These are phyloP conservation scores for Fusarium sp. DNA, from an alignment of 2,329 filamentous ascomycete genomes.

Conservation along the genomic window DNA sequence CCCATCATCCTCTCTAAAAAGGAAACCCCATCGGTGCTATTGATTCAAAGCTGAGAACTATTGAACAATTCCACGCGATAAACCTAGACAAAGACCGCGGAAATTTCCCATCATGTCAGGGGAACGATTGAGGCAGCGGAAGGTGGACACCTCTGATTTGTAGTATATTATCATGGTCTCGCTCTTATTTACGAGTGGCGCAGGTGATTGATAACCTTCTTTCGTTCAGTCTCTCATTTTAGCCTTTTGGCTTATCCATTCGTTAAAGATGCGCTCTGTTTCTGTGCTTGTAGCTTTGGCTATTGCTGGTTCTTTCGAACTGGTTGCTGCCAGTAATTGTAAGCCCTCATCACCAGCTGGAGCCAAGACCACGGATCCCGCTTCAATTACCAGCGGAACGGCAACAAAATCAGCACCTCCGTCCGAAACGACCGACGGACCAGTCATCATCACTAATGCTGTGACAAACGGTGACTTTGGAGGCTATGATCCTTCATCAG, in stretches of 20 bases:
- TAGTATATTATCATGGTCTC: slow-evolving; percentile 14
- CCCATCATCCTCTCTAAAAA: neutral
- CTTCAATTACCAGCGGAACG: neutral
- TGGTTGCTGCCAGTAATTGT: slow-evolving; percentile 20
- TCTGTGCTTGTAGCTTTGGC: slow-evolving; percentile 23
- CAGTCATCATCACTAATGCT: slow-evolving; percentile 21
- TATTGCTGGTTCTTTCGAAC: neutral
- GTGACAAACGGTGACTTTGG: slow-evolving; percentile 39
- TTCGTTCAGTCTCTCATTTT: neutral
- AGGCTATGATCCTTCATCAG: slow-evolving; percentile 31
- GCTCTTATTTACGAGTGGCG: neutral
- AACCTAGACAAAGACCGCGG: neutral
- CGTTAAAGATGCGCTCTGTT: slow-evolving; percentile 34
- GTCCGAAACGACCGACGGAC: slow-evolving; percentile 16
- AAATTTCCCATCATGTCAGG: slow-evolving; percentile 12
- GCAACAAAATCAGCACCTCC: neutral
- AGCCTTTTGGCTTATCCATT: slow-evolving; percentile 13
- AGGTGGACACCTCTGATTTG: neutral
- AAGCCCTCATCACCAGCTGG: slow-evolving; percentile 10
- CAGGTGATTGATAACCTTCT: neutral
- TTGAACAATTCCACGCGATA: neutral
- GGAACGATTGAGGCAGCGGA: slow-evolving; percentile 7
- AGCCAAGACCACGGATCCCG: neutral
- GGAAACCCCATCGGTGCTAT: slow-evolving; percentile 12
- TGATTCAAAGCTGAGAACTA: slow-evolving; percentile 20